Evolutionary conservation across 2,329 filamentous ascomycete genomes (phyloP).

Genomic region (Cladosporium phlei): DNA sequence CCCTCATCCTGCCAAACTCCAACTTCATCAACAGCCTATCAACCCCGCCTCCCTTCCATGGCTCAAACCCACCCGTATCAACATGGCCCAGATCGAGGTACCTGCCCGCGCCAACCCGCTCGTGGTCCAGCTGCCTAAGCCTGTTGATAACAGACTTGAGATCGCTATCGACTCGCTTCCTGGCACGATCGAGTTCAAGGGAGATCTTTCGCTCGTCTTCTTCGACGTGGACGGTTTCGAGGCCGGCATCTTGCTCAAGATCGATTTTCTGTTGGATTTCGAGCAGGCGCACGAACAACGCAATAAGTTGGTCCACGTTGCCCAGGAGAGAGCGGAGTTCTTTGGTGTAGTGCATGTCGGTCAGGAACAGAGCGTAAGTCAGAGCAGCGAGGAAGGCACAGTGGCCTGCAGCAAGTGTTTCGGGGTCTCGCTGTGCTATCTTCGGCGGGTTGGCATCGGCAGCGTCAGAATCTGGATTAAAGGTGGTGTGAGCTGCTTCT

Average conservation of each 20-base stretch:
- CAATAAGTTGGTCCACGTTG: slow-evolving; percentile 75
- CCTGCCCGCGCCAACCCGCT: slow-evolving; percentile 35
- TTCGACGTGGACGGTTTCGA: slow-evolving; percentile 52
- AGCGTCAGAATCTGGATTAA: background rate
- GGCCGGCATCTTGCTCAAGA: slow-evolving; percentile 74
- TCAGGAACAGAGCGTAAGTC: slow-evolving; percentile 61
- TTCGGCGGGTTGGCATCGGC: background rate
- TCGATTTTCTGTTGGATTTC: slow-evolving; percentile 72
- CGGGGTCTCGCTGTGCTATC: slow-evolving; percentile 70
- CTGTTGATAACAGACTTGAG: slow-evolving; percentile 58
- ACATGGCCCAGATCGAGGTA: slow-evolving; percentile 21
- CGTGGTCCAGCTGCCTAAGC: slow-evolving; percentile 57
- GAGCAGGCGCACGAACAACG: slow-evolving; percentile 70
- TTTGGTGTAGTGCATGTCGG: slow-evolving; percentile 58
- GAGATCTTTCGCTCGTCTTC: slow-evolving; percentile 68
- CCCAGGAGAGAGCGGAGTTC: slow-evolving; percentile 63
- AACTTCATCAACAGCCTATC: slow-evolving; percentile 88
- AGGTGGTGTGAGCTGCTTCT: background rate
- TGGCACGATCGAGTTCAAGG: slow-evolving; percentile 59
- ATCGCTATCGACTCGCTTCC: slow-evolving; percentile 60
- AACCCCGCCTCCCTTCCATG: slow-evolving; percentile 70
- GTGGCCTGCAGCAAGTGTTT: slow-evolving; percentile 77
- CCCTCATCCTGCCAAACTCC: slow-evolving; percentile 51
- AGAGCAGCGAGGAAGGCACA: slow-evolving; percentile 68
- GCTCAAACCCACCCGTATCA: slow-evolving; percentile 52